Evolutionary conservation across 768 basidiomycete genomes (phyloP), one percentile per base, ranked within the genome.

Genomic region (Dioszegia aurantiaca): DNA sequence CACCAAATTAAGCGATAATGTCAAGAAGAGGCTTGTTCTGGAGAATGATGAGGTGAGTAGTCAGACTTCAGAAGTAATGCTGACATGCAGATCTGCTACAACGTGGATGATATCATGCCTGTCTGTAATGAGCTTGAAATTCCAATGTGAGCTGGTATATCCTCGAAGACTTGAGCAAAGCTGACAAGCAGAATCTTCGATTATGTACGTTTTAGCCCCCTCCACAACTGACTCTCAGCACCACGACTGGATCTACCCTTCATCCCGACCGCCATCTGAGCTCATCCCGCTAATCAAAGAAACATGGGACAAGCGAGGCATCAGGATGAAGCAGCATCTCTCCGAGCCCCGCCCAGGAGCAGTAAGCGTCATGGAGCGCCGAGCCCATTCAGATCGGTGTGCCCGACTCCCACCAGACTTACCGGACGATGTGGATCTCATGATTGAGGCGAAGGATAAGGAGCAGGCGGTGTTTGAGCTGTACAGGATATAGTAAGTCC

Each of bases 391-490:
- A 0, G 88, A 92, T 68, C 81, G 91, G 21, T 92, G 89, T 69
- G 80, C 86, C 64, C 76, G 67, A 27, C 78, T 94, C 26, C 89
- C 88, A 0, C 69, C 68, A 0, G 83, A 84, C 60, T 69, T 88
- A 27, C 58, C 62, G 49, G 58, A 45, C 61, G 60, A 59, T 40
- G 68, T 62, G 37, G 90, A 93, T 78, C 69, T 93, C 63, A 91
- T 93, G 90, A 90, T 92, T 58, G 90, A 93, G 33, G 77, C 78
- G 31, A 76, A 77, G 27, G 78, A 77, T 67, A 71, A 73, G 56
- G 92, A 94, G 73, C 92, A 93, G 72, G 92, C 91, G 1, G 91
- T 95, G 4, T 82, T 95, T 56, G 85, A 93, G 61, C 69, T 94
- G 43, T 85, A 89, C 70, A 75, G 90, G 58, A 85, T 88, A 28